phyloP scores from a whole-genome alignment of 2,329 filamentous ascomycete genomes.

The Lecanosticta acicola region DNA sequence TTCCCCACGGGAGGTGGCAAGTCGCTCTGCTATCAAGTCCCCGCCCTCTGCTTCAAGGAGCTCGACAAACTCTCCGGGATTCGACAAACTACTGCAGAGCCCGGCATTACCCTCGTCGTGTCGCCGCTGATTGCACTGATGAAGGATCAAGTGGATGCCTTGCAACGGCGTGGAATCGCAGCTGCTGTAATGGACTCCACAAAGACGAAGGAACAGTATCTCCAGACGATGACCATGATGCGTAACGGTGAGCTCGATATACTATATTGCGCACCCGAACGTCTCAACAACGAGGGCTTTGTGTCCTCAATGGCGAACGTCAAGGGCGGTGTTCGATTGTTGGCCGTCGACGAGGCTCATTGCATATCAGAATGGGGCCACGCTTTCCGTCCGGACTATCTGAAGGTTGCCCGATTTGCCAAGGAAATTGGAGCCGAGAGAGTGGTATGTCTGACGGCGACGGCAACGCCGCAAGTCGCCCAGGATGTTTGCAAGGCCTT shows the following conservation, averaged over 20 bases:
- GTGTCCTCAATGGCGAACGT: slow-evolving; percentile 52
- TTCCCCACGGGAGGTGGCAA: slow-evolving; percentile 42
- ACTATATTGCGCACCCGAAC: slow-evolving; percentile 55
- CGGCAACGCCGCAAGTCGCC: slow-evolving; percentile 53
- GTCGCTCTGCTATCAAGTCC: slow-evolving; percentile 41
- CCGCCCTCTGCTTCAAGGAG: slow-evolving; percentile 40
- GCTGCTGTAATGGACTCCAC: slow-evolving; percentile 55
- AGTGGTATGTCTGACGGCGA: slow-evolving; percentile 57
- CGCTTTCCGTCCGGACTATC: slow-evolving; percentile 38
- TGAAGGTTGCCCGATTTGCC: slow-evolving; percentile 53
- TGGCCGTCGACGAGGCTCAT: slow-evolving; percentile 56
- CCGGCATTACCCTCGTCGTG: slow-evolving; percentile 52
- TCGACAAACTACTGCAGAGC: slow-evolving; percentile 29
- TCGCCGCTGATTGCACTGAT: slow-evolving; percentile 54
- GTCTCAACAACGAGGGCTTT: slow-evolving; percentile 57
- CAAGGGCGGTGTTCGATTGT: slow-evolving; percentile 50
- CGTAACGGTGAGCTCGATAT: slow-evolving; percentile 47
- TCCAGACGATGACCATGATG: slow-evolving; percentile 42
- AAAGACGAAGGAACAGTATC: slow-evolving; percentile 41
- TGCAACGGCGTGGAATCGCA: slow-evolving; percentile 45
- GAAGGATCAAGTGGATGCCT: slow-evolving; percentile 57
- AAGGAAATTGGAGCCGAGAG: slow-evolving; percentile 53
- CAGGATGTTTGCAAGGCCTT: slow-evolving; percentile 52
- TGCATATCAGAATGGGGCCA: slow-evolving; percentile 48
- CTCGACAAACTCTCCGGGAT: slow-evolving; percentile 32